phyloP scores from a whole-genome alignment of 1,139 yeast genomes.

The Yamadazyma triangularis region DNA sequence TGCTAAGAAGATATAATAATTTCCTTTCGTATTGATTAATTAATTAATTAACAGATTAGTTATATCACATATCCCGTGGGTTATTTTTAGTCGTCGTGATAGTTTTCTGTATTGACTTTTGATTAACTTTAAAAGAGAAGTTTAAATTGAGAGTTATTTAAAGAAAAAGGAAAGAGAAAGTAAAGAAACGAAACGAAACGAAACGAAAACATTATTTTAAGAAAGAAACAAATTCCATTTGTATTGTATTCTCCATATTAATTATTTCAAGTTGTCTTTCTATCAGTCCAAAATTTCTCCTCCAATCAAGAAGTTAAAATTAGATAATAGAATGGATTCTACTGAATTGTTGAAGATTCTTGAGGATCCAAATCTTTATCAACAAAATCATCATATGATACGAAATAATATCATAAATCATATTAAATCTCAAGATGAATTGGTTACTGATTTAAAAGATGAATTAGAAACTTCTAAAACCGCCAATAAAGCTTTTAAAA shows the following conservation, averaged over 20 bases:
- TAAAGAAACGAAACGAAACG: too few species aligned
- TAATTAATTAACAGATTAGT: too few species aligned
- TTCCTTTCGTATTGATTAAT: too few species aligned
- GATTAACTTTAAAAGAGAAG: too few species aligned
- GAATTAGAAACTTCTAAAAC: slow-evolving; percentile 52
- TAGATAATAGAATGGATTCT: slow-evolving; percentile 25
- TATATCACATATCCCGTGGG: too few species aligned
- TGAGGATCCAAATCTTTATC: slow-evolving; percentile 37
- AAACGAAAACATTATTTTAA: too few species aligned
- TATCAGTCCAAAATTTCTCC: slow-evolving; percentile 14
- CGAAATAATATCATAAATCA: slow-evolving; percentile 30
- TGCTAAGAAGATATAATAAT: too few species aligned
- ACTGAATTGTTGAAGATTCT: slow-evolving; percentile 30
- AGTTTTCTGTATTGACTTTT: too few species aligned
- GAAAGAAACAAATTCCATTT: too few species aligned
- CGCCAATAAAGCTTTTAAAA: slow-evolving; percentile 73
- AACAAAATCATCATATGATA: slow-evolving; percentile 25
- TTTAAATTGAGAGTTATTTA: too few species aligned
- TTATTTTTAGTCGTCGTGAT: too few species aligned
- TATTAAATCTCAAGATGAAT: slow-evolving; percentile 28
- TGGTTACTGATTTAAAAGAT: slow-evolving; percentile 24
- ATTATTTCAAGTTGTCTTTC: not conserved
- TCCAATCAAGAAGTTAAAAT: slow-evolving; percentile 14
- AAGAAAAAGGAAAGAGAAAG: too few species aligned
- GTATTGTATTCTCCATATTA: not conserved